phyloP scores from a whole-genome alignment of 2,329 filamentous ascomycete genomes.

The Ophiostoma ips region DNA sequence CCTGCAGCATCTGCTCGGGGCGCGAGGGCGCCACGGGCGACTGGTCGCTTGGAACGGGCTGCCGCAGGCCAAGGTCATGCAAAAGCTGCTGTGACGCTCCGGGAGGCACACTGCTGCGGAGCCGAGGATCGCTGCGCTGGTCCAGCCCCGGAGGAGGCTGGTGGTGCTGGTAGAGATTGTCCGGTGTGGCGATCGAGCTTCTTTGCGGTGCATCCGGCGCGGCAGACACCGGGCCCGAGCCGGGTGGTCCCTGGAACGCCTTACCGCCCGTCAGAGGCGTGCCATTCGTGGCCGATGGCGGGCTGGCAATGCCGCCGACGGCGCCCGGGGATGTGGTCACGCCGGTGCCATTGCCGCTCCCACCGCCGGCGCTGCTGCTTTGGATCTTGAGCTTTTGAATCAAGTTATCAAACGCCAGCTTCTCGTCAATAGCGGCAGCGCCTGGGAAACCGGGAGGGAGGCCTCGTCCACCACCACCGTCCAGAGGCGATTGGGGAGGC shows the following conservation, averaged over 20 bases:
- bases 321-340: slow-evolving; percentile 3
- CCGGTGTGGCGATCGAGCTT: slow-evolving; percentile 31
- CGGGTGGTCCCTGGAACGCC: slow-evolving; percentile 12
- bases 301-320: background rate
- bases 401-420: slow-evolving; percentile 53
- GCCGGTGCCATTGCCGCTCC: slow-evolving; percentile 1
- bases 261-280: slow-evolving; percentile 4
- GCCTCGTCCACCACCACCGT: slow-evolving; percentile 17
- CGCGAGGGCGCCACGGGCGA: slow-evolving; percentile 1
- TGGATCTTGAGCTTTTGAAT: slow-evolving; percentile 65
- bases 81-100: slow-evolving; percentile 39
- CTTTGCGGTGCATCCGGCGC: slow-evolving; percentile 21
- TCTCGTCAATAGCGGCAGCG: background rate
- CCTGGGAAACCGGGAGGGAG: background rate
- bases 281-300: slow-evolving; percentile 1
- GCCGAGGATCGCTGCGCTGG: slow-evolving; percentile 29
- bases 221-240: background rate
- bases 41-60: background rate
- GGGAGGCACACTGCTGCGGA: slow-evolving; percentile 20
- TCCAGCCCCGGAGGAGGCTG: slow-evolving; percentile 27
- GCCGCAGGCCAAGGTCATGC: slow-evolving; percentile 28
- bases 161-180: slow-evolving; percentile 19
- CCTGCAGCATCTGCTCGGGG: slow-evolving; percentile 42
- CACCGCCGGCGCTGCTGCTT: slow-evolving; percentile 18
- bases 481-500: slow-evolving; percentile 16